Evolutionary conservation across 2,329 filamentous ascomycete genomes (phyloP).

Genomic region (Cytospora leucostoma): DNA sequence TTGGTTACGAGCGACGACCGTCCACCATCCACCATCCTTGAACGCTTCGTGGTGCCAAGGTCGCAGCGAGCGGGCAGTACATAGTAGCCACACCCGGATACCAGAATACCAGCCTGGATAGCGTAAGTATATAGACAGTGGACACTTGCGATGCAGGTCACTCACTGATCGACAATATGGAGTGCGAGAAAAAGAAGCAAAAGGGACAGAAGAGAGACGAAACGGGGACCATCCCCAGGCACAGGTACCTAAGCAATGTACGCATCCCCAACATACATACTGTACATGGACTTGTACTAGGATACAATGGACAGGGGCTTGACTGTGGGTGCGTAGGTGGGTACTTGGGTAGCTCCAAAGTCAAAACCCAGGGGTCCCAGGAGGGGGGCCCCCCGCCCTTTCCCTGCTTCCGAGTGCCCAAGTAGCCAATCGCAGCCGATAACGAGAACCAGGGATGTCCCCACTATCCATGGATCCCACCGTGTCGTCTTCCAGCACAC

Average conservation of each 20-base stretch:
- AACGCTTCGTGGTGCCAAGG: not conserved
- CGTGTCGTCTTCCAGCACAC: slow-evolving; percentile 21
- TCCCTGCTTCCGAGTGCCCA: not conserved
- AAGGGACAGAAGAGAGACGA: not conserved
- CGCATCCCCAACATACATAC: too few relatives aligned
- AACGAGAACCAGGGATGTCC: slow-evolving; percentile 7
- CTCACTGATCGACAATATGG: slow-evolving; percentile 1
- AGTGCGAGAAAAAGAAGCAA: not conserved
- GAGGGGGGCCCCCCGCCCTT: not conserved
- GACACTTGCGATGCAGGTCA: not conserved
- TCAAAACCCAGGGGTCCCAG: not conserved
- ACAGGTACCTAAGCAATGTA: not conserved
- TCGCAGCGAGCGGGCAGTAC: not conserved
- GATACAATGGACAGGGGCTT: not conserved
- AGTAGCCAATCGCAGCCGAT: not conserved
- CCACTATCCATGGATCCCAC: slow-evolving; percentile 9
- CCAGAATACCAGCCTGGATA: too few relatives aligned
- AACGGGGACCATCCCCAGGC: not conserved
- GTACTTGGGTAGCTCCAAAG: too few relatives aligned
- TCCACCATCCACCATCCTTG: not conserved
- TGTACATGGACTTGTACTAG: not conserved
- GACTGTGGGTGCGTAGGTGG: not conserved
- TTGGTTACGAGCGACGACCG: not conserved
- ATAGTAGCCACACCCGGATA: not conserved
- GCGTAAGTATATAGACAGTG: not conserved